A percentile compares a stretch with the other conserved stretches of the same genome.
phyloP scores from a whole-genome alignment of 2,329 filamentous ascomycete species.

The Rhynchosporium secalis region DNA sequence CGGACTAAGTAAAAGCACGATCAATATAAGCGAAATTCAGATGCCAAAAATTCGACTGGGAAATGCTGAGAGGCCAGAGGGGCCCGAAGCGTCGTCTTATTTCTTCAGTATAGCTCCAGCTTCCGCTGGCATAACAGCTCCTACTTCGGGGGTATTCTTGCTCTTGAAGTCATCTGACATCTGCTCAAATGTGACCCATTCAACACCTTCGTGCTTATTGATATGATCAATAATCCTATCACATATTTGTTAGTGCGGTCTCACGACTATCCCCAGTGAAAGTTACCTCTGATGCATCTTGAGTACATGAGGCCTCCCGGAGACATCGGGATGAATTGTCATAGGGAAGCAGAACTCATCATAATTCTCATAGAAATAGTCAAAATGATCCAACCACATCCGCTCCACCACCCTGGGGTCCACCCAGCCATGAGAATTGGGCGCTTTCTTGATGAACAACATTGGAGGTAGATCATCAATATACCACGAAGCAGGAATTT shows the following conservation, averaged over 20 bases:
- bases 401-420: conserved; percentile 52
- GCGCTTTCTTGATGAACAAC: conserved; percentile 69
- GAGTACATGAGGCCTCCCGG: conserved; percentile 68
- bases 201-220: conserved; percentile 59
- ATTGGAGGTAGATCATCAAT: conserved; percentile 65
- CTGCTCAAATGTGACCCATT: conserved; percentile 69
- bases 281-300: conserved; percentile 69
- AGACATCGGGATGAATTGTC: conserved; percentile 74
- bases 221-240: conserved; percentile 68
- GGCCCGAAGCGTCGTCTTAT: not conserved
- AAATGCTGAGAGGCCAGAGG: too few species aligned
- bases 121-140: conserved; percentile 59
- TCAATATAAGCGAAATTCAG: too few species aligned
- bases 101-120: conserved; percentile 22
- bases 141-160: conserved; percentile 57
- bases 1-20: too few species aligned
- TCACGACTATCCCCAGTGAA: conserved; percentile 64
- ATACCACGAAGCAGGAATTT: conserved; percentile 64
- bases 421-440: conserved; percentile 62
- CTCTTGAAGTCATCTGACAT: conserved; percentile 74
- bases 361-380: conserved; percentile 75
- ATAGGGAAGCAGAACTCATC: conserved; percentile 78
- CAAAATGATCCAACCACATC: conserved; percentile 55
- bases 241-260: conserved; percentile 63
- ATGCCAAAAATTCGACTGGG: too few species aligned